Evolutionary conservation across 331 rosid genomes (phyloP), one percentile per base, ranked within the genome.

Genomic region (Quercus lobata): DNA sequence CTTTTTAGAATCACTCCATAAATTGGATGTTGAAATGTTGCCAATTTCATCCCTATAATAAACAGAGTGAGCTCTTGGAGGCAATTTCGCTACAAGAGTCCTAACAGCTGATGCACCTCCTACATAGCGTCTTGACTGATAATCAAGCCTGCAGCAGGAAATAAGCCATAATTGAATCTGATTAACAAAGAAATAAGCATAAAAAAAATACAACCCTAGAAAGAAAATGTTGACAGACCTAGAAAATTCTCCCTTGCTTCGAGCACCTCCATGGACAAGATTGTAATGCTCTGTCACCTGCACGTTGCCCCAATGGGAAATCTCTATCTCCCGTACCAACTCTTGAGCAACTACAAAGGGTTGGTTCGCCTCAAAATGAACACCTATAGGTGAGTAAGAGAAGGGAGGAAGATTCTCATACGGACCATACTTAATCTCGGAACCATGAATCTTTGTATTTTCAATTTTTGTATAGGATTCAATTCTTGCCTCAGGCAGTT

Each of bases 31-130:
- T 78, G 98, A 96, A 71, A 96, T 92, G 83, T 96, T 93, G 73
- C 99, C 99, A n/a, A 93, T 96, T 78, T 92, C 99, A 84, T 96
- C 98, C 84, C 98, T 90, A 81, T 90, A 96, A 80, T 96, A 96
- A 52, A 93, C 91, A 72, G 98, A 96, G 83, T 92, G 97, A 82
- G 97, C 94, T 87, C 97, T 85, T 12, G 97, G 97, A 22, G 99
- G 99, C 81, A 96, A 85, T 79, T 75, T 96, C 19, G 97, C 98
- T 79, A 90, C 89, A 87, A 96, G 98, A 81, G 83, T 80, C 79
- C 85, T 90, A 78, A 96, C 83, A 54, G 97, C 92, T 30, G 97
- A 91, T 83, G 97, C 91, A 78, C 99, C 97, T 81, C 93, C 87
- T 55, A 89, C 81, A 73, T 90, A 79, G 46, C 94, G 99, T 77